A percentile compares a stretch with the other conserved stretches of the same genome.
Evolutionary conservation across 1,284 basidiomycete genomes (phyloP).

Genomic region (Ceratobasidium sp.): DNA sequence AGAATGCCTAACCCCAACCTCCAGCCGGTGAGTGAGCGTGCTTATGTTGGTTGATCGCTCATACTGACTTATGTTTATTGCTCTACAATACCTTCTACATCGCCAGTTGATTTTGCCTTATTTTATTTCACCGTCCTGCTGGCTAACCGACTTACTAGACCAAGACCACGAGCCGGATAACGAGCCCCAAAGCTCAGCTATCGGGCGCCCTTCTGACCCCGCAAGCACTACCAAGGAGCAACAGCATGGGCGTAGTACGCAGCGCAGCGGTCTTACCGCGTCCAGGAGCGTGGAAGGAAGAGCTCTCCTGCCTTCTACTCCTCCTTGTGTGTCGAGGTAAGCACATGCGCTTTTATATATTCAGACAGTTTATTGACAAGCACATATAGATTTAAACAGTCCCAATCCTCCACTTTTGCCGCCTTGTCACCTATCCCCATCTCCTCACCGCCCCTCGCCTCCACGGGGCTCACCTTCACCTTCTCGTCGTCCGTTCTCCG

Average conservation of each 20-base stretch:
- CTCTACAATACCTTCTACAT: background rate
- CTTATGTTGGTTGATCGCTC: background rate
- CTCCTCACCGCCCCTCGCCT: too few species aligned
- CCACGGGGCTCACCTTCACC: too few species aligned
- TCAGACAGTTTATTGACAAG: too few species aligned
- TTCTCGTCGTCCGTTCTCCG: background rate
- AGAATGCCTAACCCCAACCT: too few species aligned
- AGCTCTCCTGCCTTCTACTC: background rate
- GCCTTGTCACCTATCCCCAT: too few species aligned
- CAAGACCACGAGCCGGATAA: background rate
- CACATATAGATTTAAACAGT: too few species aligned
- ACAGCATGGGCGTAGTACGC: too few species aligned
- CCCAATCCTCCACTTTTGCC: too few species aligned
- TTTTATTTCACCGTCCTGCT: background rate
- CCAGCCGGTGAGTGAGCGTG: background rate
- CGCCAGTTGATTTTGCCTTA: background rate
- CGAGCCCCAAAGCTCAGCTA: background rate
- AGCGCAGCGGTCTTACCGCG: too few species aligned
- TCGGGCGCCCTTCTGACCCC: background rate
- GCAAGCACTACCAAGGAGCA: background rate
- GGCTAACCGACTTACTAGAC: background rate
- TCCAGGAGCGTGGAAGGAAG: background rate
- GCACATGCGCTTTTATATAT: background rate
- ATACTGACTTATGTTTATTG: background rate
- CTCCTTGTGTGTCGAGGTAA: background rate